Evolutionary conservation across 371 early-diverging fungal genomes (phyloP).

Genomic region (Chytridium lagenaria): DNA sequence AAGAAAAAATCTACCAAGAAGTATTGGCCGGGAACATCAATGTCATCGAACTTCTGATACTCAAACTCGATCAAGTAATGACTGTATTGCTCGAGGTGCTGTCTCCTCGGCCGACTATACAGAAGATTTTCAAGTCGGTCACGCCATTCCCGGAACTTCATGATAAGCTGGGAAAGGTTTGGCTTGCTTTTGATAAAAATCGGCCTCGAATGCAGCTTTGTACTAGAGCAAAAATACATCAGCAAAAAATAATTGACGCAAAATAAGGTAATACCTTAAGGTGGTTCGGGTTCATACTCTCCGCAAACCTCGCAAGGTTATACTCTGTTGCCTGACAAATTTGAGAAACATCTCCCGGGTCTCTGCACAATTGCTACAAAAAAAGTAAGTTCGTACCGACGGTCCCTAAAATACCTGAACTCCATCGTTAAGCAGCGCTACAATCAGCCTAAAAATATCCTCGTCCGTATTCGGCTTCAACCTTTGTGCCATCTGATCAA

Average conservation of each 20-base stretch:
- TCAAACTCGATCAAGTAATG: constrained; percentile 97
- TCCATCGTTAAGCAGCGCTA: constrained; percentile 87
- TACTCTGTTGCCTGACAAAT: constrained; percentile 77
- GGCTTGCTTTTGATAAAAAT: constrained; percentile 86
- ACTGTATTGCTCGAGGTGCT: constrained; percentile 82
- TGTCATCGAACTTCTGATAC: constrained; percentile 95
- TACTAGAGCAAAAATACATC: constrained; percentile 38
- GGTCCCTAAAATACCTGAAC: constrained; percentile 69
- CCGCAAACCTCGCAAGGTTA: constrained; percentile 85
- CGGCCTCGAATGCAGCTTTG: constrained; percentile 82
- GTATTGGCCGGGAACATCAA: constrained; percentile 98
- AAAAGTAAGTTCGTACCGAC: not conserved
- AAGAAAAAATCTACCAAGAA: constrained; percentile 59
- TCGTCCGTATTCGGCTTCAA: constrained; percentile 94
- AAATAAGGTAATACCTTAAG: constrained; percentile 46
- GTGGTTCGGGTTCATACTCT: constrained; percentile 79
- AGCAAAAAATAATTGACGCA: not conserved
- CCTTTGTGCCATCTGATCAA: constrained; percentile 91
- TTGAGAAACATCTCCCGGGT: constrained; percentile 64
- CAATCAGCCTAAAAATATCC: constrained; percentile 93
- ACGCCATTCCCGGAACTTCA: constrained; percentile 80
- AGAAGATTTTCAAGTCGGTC: constrained; percentile 87
- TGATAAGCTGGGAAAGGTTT: constrained; percentile 79
- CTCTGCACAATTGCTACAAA: constrained; percentile 50
- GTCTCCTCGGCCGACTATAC: constrained; percentile 79